phyloP scores from a whole-genome alignment of 805 yeast species.

The Starmerella tilneyi region DNA sequence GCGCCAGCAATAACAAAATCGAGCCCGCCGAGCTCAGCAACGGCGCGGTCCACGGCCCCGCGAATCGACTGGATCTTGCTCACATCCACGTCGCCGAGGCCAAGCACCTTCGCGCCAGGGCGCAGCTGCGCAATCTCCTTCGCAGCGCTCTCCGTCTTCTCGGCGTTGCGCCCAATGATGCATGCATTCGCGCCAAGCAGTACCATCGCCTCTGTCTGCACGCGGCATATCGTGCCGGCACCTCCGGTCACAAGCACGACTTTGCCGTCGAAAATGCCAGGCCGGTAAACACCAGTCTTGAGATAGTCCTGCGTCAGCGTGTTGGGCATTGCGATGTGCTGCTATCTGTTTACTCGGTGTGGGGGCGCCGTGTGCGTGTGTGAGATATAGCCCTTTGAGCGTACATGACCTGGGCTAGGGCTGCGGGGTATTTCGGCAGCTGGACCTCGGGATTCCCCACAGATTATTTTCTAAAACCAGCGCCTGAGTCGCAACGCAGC shows the following conservation, averaged over 20 bases:
- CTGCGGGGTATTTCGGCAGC: conserved; percentile 7
- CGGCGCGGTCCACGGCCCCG: conserved; percentile 56
- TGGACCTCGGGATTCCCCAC: conserved; percentile 1
- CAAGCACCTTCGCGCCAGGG: conserved; percentile 55
- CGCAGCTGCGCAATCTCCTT: conserved; percentile 49
- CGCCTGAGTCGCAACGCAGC: no score
- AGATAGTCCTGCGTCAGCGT: conserved; percentile 25
- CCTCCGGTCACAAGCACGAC: conserved; percentile 92
- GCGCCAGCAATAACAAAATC: conserved; percentile 92
- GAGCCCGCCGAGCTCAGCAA: conserved; percentile 58
- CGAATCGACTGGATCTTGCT: conserved; percentile 52
- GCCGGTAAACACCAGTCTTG: conserved; percentile 34
- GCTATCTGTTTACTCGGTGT: no score
- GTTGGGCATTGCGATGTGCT: conserved; percentile 29
- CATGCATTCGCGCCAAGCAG: conserved; percentile 79
- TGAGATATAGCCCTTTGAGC: background rate
- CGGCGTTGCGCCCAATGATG: conserved; percentile 65
- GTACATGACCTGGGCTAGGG: background rate
- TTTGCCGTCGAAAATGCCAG: conserved; percentile 66
- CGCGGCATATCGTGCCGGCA: conserved; percentile 90
- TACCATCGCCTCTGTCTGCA: conserved; percentile 77
- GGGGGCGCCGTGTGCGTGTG: no score
- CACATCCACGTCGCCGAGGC: conserved; percentile 68
- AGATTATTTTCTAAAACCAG: no score
- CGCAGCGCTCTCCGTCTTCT: conserved; percentile 59